A percentile compares a stretch with the other conserved stretches of the same genome.
phyloP scores from a whole-genome alignment of 2,329 filamentous ascomycete species.

The Aureobasidium sp. region DNA sequence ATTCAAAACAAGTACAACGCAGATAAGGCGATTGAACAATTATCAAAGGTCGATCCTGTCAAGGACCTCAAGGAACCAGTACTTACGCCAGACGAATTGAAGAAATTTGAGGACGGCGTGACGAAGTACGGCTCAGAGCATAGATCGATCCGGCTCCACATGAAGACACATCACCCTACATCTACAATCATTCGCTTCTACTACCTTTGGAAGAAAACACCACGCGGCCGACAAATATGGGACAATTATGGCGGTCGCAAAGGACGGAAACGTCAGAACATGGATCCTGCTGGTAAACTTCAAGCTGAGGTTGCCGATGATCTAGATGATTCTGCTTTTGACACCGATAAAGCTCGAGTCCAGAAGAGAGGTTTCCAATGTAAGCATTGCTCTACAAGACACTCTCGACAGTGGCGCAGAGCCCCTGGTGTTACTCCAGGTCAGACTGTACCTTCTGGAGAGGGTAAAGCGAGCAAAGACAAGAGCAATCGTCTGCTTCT shows the following conservation, averaged over 20 bases:
- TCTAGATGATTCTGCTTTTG: conserved; percentile 91
- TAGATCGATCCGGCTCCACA: conserved; percentile 71
- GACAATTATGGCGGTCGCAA: conserved; percentile 80
- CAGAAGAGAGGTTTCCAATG: conserved; percentile 83
- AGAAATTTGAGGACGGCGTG: conserved; percentile 88
- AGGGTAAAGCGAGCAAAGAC: conserved; percentile 61
- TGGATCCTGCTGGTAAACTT: conserved; percentile 62
- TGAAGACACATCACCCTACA: conserved; percentile 66
- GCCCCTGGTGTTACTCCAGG: conserved; percentile 72
- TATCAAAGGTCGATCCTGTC: conserved; percentile 60
- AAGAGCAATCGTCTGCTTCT: conserved; percentile 68
- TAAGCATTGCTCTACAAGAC: conserved; percentile 80
- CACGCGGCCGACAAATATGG: conserved; percentile 80
- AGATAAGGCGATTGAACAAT: conserved; percentile 60
- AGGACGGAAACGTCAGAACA: conserved; percentile 57
- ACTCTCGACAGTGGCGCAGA: conserved; percentile 83
- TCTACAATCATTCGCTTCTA: conserved; percentile 85
- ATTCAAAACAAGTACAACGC: conserved; percentile 65
- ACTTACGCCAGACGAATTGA: conserved; percentile 67
- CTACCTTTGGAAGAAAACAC: conserved; percentile 96
- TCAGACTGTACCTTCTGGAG: conserved; percentile 60
- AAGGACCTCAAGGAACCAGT: conserved; percentile 78
- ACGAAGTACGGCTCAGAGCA: conserved; percentile 87
- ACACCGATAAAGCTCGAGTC: conserved; percentile 71
- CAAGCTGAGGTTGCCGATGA: conserved; percentile 90